Base-by-base conservation (phyloP, 2,329 filamentous ascomycete genomes). In the Zymoseptoria pseudotritici region DNA sequence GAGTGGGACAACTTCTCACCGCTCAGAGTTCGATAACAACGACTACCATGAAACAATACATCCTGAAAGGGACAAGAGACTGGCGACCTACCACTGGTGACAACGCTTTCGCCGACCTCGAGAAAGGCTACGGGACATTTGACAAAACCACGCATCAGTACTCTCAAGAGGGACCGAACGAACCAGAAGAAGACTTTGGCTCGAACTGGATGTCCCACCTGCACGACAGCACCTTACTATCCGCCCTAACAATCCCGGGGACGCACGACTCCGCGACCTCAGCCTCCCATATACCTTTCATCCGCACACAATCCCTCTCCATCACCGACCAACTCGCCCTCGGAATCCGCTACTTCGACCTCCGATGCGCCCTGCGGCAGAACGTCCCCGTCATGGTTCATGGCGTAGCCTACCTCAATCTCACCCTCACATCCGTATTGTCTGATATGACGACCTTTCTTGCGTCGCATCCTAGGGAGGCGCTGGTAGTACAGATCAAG, bases 201-300 rank as follows among this genome's bases (percentile, higher is more conserved):
- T 10, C 22, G 20, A 29, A 53, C 51, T 66, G 64, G 64, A 65
- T 65, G 63, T 59, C 63, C 13, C 24, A 50, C 3, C 19, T 73
- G 17, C 57, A 66, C 46, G 67, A 69, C 54, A 54, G 65, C 8
- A 61, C 60, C 1, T 64, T 63, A 11, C 46, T 74, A 21, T 71
- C 72, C 17, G 63, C 64, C 11, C 61, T 74, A 2, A 69, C 71
- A 3, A 70, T 75, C 31, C 72, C 72, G 0, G 72, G 72, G 19
- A 74, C 72, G 2, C 72, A 74, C 59, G 72, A 74, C 59, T 72
- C 69, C 54, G 67, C 71, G 5, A 74, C 75, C 2, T 71, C 66
- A 55, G 74, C 71, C 7, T 65, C 62, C n/a, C 65, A 65, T 21
- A 71, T 66, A 66, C 72, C 72, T 3, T 74, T 73, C 58, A 63